Percentiles rank a stretch among this genome's conserved stretches.
Evolutionary conservation across 2,329 filamentous ascomycete genomes (phyloP).

Genomic region (Helotiales sp.): DNA sequence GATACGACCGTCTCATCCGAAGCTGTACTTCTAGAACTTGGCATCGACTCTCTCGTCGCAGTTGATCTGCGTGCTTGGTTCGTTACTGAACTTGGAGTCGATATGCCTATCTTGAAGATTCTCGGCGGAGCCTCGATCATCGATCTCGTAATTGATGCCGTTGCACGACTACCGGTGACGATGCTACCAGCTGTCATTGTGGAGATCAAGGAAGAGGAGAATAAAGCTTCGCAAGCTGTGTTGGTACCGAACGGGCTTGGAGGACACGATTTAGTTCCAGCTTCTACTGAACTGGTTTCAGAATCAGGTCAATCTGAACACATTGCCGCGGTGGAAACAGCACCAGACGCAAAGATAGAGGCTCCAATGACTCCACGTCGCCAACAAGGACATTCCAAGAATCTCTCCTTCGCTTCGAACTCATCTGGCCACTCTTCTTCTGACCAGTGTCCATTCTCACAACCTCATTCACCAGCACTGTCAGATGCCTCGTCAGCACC

Average conservation of each 20-base stretch:
- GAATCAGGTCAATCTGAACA: not conserved
- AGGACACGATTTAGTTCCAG: constrained; percentile 1
- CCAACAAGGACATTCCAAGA: not conserved
- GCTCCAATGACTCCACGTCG: not conserved
- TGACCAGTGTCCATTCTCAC: not conserved
- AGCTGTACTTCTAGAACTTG: constrained; percentile 33
- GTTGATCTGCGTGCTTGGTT: constrained; percentile 31
- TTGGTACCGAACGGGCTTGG: constrained; percentile 19
- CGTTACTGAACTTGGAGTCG: constrained; percentile 16
- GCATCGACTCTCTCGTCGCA: constrained; percentile 31
- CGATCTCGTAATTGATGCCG: constrained; percentile 11
- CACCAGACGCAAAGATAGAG: not conserved
- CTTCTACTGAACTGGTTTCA: not conserved
- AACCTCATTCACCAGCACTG: not conserved
- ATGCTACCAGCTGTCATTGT: constrained; percentile 2
- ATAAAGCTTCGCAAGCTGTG: not conserved
- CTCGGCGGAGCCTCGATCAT: not conserved
- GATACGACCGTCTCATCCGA: constrained; percentile 18
- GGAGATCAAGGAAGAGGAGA: not conserved
- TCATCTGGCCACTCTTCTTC: not conserved
- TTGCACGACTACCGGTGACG: not conserved
- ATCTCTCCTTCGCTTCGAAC: not conserved
- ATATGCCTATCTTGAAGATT: constrained; percentile 24
- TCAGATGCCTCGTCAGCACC: not conserved
- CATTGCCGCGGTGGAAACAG: not conserved